A percentile compares a stretch with the other conserved stretches of the same genome.
Evolutionary conservation across 352 stramenopile species (phyloP).

Genomic region (Pythium rishiriense): DNA sequence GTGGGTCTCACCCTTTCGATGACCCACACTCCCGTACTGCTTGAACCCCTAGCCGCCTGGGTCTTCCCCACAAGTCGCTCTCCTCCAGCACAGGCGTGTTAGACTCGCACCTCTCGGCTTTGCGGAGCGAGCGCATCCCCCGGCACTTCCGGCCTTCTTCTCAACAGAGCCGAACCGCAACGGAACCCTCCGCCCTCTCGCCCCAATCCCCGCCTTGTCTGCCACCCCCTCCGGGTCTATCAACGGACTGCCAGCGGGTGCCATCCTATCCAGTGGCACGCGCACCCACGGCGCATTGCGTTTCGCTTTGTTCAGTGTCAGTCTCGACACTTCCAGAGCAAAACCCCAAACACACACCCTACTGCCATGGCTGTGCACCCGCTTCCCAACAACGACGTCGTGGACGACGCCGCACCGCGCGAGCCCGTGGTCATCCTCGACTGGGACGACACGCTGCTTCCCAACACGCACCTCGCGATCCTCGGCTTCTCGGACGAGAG

Average conservation of each 20-base stretch:
- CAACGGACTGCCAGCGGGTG: background rate
- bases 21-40: constrained; percentile 10
- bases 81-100: background rate
- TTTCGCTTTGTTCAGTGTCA: background rate
- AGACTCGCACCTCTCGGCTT: background rate
- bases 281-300: no score
- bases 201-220: background rate
- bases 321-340: background rate
- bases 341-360: background rate
- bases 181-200: constrained; percentile 5
- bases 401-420: constrained; percentile 8
- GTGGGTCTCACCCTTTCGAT: constrained; percentile 10
- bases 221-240: background rate
- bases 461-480: constrained; percentile 67
- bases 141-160: background rate
- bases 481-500: constrained; percentile 66
- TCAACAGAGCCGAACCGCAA: background rate
- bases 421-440: constrained; percentile 63
- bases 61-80: constrained; percentile 22
- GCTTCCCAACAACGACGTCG: constrained; percentile 17
- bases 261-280: background rate
- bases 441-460: constrained; percentile 82
- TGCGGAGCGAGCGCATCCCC: background rate
- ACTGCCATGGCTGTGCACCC: constrained; percentile 22
- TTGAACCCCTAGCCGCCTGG: constrained; percentile 27